phyloP scores from a whole-genome alignment of 2,329 filamentous ascomycete genomes.

The Trichothecium roseum region DNA sequence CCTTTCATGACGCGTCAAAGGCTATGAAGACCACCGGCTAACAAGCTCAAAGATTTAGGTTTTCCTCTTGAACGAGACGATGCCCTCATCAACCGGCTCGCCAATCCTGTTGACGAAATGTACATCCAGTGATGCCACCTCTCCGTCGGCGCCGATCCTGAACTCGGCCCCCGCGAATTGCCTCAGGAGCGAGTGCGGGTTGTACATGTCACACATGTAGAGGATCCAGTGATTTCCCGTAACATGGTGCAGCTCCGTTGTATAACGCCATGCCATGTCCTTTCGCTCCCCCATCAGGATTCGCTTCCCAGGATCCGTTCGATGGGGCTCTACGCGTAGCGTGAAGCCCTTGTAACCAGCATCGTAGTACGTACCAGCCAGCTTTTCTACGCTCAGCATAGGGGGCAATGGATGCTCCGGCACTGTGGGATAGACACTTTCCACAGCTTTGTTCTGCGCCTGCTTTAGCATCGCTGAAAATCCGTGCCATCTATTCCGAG shows the following conservation, averaged over 20 bases:
- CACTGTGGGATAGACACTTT: constrained; percentile 25
- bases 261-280: constrained; percentile 13
- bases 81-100: constrained; percentile 1
- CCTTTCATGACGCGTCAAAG: constrained; percentile 4
- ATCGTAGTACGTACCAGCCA: constrained; percentile 32
- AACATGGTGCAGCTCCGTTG: constrained; percentile 14
- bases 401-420: constrained; percentile 22
- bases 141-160: constrained; percentile 3
- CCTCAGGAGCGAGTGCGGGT: neutral
- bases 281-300: constrained; percentile 13
- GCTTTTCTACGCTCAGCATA: constrained; percentile 20
- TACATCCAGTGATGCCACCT: constrained; percentile 1
- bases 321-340: constrained; percentile 9
- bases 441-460: constrained; percentile 17
- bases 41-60: neutral
- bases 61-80: constrained; percentile 2
- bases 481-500: too few species aligned
- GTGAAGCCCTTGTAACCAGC: constrained; percentile 24
- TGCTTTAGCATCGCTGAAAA: constrained; percentile 10
- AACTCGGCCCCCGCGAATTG: neutral
- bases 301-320: constrained; percentile 4
- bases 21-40: neutral
- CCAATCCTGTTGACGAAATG: neutral
- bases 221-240: constrained; percentile 17
- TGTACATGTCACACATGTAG: constrained; percentile 6